phyloP scores from a whole-genome alignment of 2,329 filamentous ascomycete species.

The Westerdykella sp. region DNA sequence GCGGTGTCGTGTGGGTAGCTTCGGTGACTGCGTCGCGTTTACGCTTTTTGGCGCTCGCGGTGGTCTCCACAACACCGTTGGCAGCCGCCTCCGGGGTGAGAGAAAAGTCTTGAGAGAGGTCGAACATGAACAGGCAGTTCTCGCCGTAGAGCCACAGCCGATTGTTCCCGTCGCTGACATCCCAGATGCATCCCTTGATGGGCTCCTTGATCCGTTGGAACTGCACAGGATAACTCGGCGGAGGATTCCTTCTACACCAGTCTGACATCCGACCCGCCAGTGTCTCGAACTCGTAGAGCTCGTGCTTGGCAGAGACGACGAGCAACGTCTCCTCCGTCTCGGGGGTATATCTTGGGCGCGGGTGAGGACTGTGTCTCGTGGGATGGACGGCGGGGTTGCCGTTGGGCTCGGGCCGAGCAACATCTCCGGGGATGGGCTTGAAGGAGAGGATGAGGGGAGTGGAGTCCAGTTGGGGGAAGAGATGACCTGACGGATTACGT shows the following conservation, averaged over 20 bases:
- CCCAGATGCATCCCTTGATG: slow-evolving; percentile 81
- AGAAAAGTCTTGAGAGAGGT: slow-evolving; percentile 64
- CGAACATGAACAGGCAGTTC: slow-evolving; percentile 87
- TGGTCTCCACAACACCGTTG: slow-evolving; percentile 6
- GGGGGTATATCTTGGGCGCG: slow-evolving; percentile 53
- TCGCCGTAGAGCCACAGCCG: slow-evolving; percentile 84
- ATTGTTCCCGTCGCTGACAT: slow-evolving; percentile 48
- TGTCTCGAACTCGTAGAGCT: slow-evolving; percentile 74
- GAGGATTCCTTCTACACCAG: slow-evolving; percentile 80
- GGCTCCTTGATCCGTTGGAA: slow-evolving; percentile 71
- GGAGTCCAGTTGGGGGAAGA: slow-evolving; percentile 43
- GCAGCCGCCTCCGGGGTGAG: slow-evolving; percentile 10
- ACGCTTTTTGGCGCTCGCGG: slow-evolving; percentile 26
- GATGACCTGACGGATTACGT: slow-evolving; percentile 60
- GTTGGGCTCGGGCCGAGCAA: slow-evolving; percentile 28
- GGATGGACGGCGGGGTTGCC: slow-evolving; percentile 46
- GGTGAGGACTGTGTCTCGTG: slow-evolving; percentile 47
- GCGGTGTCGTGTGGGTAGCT: no score
- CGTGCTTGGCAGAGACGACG: slow-evolving; percentile 57
- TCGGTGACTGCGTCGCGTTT: slow-evolving; percentile 18
- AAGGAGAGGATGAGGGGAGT: slow-evolving; percentile 44
- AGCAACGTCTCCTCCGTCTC: slow-evolving; percentile 51
- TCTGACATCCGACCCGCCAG: slow-evolving; percentile 69
- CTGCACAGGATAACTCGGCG: slow-evolving; percentile 64
- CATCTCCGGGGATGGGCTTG: slow-evolving; percentile 31